A percentile compares a stretch with the other conserved stretches of the same genome.
These are phyloP conservation scores for Vitis riparia DNA, from an alignment of 164 flowering plant species.

Conservation along the genomic window DNA sequence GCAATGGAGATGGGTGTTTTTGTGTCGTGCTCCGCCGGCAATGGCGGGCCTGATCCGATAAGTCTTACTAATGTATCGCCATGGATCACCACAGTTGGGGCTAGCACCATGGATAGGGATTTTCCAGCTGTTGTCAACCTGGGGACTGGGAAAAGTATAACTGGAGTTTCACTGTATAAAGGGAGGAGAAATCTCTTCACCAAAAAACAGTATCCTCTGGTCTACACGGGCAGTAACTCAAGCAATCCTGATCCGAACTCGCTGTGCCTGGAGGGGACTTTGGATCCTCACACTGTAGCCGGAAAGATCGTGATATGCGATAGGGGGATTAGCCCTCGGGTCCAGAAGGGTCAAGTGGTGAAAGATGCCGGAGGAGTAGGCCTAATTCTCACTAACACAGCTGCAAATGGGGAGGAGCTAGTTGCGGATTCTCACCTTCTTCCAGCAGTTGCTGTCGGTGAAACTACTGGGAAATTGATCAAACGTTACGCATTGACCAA, in stretches of 20 bases:
- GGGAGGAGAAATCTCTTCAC: conserved; percentile 43
- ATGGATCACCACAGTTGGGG: conserved; percentile 89
- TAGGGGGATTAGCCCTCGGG: conserved; percentile 52
- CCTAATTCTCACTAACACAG: conserved; percentile 50
- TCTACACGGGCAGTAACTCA: conserved; percentile 64
- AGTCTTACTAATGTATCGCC: conserved; percentile 82
- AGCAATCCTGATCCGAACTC: conserved; percentile 61
- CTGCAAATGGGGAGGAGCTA: conserved; percentile 49
- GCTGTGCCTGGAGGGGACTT: conserved; percentile 66
- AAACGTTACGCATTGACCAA: conserved; percentile 32
- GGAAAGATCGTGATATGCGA: conserved; percentile 64
- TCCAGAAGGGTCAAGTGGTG: conserved; percentile 56
- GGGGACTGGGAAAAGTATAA: conserved; percentile 41
- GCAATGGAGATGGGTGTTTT: conserved; percentile 93
- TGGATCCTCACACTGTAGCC: conserved; percentile 31
- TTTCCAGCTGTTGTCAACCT: conserved; percentile 64
- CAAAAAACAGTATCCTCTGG: conserved; percentile 50
- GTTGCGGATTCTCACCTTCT: conserved; percentile 57
- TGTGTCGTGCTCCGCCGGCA: conserved; percentile 91
- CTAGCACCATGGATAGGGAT: conserved; percentile 87
- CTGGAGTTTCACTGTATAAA: conserved; percentile 75
- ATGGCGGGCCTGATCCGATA: conserved; percentile 74
- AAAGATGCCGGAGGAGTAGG: conserved; percentile 56
- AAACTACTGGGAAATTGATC: conserved; percentile 32
- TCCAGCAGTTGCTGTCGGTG: conserved; percentile 55